phyloP scores from a whole-genome alignment of 164 flowering plant species.

The Magnolia sinica region DNA sequence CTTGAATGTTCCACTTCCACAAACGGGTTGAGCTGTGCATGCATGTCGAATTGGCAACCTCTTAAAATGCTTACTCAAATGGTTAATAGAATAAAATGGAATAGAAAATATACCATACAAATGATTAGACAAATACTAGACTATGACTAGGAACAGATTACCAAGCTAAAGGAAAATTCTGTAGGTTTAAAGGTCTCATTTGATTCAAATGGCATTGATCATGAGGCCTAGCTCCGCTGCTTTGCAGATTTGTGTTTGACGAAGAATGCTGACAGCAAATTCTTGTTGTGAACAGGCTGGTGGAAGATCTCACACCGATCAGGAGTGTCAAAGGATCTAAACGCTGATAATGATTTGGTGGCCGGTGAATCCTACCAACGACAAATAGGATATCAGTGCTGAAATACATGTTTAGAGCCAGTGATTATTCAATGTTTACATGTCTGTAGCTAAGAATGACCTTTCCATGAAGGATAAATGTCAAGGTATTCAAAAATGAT shows the following conservation, averaged over 20 bases:
- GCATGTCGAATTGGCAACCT: too few relatives aligned
- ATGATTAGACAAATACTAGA: not conserved
- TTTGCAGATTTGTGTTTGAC: conserved; percentile 52
- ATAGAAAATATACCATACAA: not conserved
- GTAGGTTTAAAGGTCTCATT: not conserved
- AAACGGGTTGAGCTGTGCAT: too few relatives aligned
- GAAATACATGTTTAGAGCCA: too few relatives aligned
- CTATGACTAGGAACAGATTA: not conserved
- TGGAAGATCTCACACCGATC: conserved; percentile 35
- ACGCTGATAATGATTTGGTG: conserved; percentile 37
- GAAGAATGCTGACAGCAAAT: conserved; percentile 66
- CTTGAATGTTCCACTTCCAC: too few relatives aligned
- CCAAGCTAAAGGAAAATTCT: not conserved
- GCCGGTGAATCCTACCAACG: conserved; percentile 45
- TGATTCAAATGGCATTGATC: conserved; percentile 5
- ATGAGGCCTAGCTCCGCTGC: conserved; percentile 38
- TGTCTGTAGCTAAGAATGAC: not conserved
- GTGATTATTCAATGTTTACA: not conserved
- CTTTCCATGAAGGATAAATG: too few relatives aligned
- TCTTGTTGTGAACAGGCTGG: conserved; percentile 68
- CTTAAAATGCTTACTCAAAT: too few relatives aligned
- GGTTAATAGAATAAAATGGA: not conserved
- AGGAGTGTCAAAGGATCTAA: conserved; percentile 51
- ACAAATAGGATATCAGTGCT: too few relatives aligned
- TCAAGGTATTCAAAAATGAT: not conserved